Conservation (phyloP, 768 basidiomycete species). For the Trametes coccinea region DNA sequence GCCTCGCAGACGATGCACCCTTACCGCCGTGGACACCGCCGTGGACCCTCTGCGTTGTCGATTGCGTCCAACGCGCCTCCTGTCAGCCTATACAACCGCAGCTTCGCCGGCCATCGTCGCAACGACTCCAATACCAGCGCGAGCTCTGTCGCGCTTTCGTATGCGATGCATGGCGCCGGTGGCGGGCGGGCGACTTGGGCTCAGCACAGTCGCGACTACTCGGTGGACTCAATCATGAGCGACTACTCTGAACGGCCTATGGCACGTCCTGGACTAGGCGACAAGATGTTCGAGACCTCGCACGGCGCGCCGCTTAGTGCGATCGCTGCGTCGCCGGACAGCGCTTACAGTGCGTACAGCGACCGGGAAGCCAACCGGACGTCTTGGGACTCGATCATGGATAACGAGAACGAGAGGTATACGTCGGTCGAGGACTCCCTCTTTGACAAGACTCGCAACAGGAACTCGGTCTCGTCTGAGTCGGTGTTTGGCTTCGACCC, state of each 20-base stretch:
- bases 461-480: slow-evolving; percentile 53
- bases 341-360: slow-evolving; percentile 41
- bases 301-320: slow-evolving; percentile 56
- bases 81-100: slow-evolving; percentile 71
- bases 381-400: slow-evolving; percentile 70
- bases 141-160: slow-evolving; percentile 58
- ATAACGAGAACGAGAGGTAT: slow-evolving; percentile 41
- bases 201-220: slow-evolving; percentile 54
- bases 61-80: slow-evolving; percentile 64
- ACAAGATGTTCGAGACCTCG: slow-evolving; percentile 82
- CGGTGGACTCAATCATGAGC: slow-evolving; percentile 66
- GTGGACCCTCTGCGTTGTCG: slow-evolving; percentile 54
- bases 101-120: slow-evolving; percentile 48
- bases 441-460: slow-evolving; percentile 57
- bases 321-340: slow-evolving; percentile 67
- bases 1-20: slow-evolving; percentile 32
- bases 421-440: slow-evolving; percentile 32
- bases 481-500: slow-evolving; percentile 62
- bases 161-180: slow-evolving; percentile 51
- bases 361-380: slow-evolving; percentile 36
- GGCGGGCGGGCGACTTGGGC: slow-evolving; percentile 62
- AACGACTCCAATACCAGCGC: slow-evolving; percentile 61
- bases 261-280: slow-evolving; percentile 73
- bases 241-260: slow-evolving; percentile 59
- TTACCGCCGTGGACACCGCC: slow-evolving; percentile 51